Conservation (phyloP, 306 rosid species). For the Benincasa hispida region DNA sequence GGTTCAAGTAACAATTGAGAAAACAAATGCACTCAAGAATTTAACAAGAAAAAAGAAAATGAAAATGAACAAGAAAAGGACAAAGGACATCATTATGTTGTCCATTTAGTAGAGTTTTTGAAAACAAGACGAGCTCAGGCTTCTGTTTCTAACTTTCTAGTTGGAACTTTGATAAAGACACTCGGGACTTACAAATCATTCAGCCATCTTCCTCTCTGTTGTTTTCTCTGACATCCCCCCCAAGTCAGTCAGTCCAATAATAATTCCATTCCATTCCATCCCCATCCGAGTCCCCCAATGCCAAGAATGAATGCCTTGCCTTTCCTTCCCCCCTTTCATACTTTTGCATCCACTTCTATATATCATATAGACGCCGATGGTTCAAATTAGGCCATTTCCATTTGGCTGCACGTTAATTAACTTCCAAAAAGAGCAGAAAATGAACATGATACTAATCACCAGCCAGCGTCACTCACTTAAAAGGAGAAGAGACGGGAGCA, state of each 20-base stretch:
- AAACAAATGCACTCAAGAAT: constrained; percentile 21
- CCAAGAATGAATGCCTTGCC: neutral
- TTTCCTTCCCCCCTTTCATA: neutral
- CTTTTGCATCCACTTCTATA: neutral
- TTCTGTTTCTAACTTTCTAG: constrained; percentile 3
- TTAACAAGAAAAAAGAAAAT: neutral
- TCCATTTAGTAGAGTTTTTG: neutral
- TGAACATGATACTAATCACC: constrained; percentile 3
- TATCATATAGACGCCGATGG: neutral
- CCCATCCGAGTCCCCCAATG: neutral
- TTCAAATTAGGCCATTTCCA: neutral
- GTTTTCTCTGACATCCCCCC: neutral
- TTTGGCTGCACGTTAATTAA: neutral
- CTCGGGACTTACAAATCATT: neutral
- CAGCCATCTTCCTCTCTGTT: neutral
- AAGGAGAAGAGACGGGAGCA: constrained; percentile 7
- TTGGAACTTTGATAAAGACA: neutral
- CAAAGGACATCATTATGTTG: constrained; percentile 12
- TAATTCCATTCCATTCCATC: neutral
- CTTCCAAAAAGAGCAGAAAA: constrained; percentile 5
- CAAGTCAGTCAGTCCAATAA: neutral
- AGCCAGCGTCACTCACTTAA: neutral
- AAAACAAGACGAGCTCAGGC: neutral
- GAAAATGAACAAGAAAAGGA: neutral
- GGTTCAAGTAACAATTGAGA: constrained; percentile 6